Evolutionary conservation across 2,329 filamentous ascomycete genomes (phyloP).

Genomic region (Curvularia lunata): DNA sequence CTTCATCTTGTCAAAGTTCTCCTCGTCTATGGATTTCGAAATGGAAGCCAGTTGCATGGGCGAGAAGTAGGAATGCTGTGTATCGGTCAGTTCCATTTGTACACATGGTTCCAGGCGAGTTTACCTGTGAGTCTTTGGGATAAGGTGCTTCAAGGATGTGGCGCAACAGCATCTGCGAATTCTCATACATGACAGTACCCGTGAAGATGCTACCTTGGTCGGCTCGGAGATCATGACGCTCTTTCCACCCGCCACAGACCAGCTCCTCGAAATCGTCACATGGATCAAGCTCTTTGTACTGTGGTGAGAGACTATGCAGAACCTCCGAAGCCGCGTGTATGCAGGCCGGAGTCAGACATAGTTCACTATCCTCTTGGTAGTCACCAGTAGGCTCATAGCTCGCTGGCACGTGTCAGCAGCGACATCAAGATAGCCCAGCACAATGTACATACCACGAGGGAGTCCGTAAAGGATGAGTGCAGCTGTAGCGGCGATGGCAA

Average conservation of each 20-base stretch:
- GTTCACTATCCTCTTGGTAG: constrained; percentile 19
- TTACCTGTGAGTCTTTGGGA: constrained; percentile 40
- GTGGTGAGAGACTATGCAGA: constrained; percentile 66
- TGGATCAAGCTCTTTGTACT: constrained; percentile 68
- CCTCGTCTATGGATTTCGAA: constrained; percentile 58
- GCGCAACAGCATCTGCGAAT: constrained; percentile 63
- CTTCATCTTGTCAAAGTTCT: constrained; percentile 72
- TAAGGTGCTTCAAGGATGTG: constrained; percentile 68
- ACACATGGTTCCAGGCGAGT: not conserved
- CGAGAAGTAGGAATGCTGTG: constrained; percentile 59
- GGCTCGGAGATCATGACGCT: constrained; percentile 67
- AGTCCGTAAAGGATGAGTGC: constrained; percentile 31
- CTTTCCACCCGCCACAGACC: constrained; percentile 71
- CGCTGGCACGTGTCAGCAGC: constrained; percentile 11
- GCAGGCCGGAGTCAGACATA: constrained; percentile 65
- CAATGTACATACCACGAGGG: constrained; percentile 14
- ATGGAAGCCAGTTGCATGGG: constrained; percentile 40
- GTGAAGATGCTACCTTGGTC: constrained; percentile 68
- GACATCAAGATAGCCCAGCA: not conserved
- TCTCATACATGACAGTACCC: constrained; percentile 66
- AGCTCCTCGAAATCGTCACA: constrained; percentile 73
- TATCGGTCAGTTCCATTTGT: constrained; percentile 3
- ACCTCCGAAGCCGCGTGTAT: constrained; percentile 68
- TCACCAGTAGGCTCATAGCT: constrained; percentile 11
- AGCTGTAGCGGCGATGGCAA: constrained; percentile 26